Percentiles rank a stretch among this genome's conserved stretches.
Conservation (phyloP, 2,329 filamentous ascomycete genomes). For the Ramularia collo-cygni region DNA sequence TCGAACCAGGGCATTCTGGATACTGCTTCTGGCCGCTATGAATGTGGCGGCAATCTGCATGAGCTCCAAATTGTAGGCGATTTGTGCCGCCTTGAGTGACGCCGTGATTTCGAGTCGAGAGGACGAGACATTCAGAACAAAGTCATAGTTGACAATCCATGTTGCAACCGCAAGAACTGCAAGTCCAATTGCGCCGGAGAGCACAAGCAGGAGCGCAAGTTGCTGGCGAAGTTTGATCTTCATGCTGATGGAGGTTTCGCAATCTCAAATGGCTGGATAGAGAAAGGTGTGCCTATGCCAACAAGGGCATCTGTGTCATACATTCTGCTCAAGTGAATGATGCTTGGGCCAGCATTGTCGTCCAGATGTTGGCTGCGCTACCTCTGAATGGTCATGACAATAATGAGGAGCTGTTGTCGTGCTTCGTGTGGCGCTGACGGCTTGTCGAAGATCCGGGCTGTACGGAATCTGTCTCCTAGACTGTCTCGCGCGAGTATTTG, state of each 20-base stretch:
- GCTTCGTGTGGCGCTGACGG: too few species aligned
- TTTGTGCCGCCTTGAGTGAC: slow-evolving; percentile 79
- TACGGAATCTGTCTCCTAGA: too few species aligned
- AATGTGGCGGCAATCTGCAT: slow-evolving; percentile 68
- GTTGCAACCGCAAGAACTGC: slow-evolving; percentile 76
- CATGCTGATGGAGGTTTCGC: slow-evolving; percentile 47
- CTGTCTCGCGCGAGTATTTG: too few species aligned
- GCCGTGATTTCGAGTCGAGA: slow-evolving; percentile 66
- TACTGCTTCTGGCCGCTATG: slow-evolving; percentile 57
- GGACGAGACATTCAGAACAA: slow-evolving; percentile 52
- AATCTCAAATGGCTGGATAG: too few species aligned
- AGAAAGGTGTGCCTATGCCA: too few species aligned
- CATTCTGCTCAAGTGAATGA: too few species aligned
- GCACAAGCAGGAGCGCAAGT: slow-evolving; percentile 69
- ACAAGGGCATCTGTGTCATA: too few species aligned
- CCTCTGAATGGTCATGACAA: too few species aligned
- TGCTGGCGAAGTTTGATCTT: slow-evolving; percentile 84
- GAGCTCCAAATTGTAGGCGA: slow-evolving; percentile 70
- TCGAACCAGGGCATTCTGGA: slow-evolving; percentile 45
- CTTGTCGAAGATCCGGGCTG: too few species aligned
- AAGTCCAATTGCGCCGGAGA: slow-evolving; percentile 66
- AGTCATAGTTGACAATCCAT: slow-evolving; percentile 54
- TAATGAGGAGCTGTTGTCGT: too few species aligned
- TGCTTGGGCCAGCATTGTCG: too few species aligned
- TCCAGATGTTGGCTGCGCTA: too few species aligned